Evolutionary conservation across 2,329 filamentous ascomycete genomes (phyloP).

Genomic region (Penicillium sp.): DNA sequence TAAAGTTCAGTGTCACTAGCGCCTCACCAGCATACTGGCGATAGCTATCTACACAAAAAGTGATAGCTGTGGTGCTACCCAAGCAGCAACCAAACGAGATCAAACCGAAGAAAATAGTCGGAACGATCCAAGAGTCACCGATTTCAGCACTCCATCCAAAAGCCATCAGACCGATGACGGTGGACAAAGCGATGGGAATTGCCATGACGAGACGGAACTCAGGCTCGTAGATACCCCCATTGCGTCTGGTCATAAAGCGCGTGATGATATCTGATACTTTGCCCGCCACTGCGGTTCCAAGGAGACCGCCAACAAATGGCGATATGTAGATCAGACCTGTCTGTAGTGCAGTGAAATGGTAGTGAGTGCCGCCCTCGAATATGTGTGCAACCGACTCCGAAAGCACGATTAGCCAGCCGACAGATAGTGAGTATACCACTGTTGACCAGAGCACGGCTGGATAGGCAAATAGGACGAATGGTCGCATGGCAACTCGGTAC

Average conservation of each 20-base stretch:
- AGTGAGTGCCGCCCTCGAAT: constrained; percentile 66
- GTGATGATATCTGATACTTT: constrained; percentile 85
- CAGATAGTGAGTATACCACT: constrained; percentile 78
- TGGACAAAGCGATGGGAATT: constrained; percentile 72
- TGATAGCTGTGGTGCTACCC: constrained; percentile 87
- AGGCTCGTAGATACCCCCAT: constrained; percentile 92
- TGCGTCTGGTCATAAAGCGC: constrained; percentile 74
- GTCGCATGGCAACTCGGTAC: constrained; percentile 73
- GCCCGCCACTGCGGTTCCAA: constrained; percentile 90
- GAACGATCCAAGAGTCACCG: constrained; percentile 80
- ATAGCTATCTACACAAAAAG: constrained; percentile 91
- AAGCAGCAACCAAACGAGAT: constrained; percentile 90
- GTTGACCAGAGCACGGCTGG: constrained; percentile 88
- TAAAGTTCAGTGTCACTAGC: constrained; percentile 89
- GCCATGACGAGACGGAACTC: constrained; percentile 92
- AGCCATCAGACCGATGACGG: constrained; percentile 83
- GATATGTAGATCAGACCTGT: constrained; percentile 86
- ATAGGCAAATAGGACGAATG: constrained; percentile 83
- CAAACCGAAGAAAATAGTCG: constrained; percentile 88
- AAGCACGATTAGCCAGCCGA: constrained; percentile 94
- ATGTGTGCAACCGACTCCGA: constrained; percentile 83
- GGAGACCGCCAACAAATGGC: constrained; percentile 81
- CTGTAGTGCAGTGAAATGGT: constrained; percentile 78
- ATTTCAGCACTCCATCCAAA: constrained; percentile 89
- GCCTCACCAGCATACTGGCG: constrained; percentile 91